phyloP scores from a whole-genome alignment of 305 asterid species.

The Plantago coronopus region DNA sequence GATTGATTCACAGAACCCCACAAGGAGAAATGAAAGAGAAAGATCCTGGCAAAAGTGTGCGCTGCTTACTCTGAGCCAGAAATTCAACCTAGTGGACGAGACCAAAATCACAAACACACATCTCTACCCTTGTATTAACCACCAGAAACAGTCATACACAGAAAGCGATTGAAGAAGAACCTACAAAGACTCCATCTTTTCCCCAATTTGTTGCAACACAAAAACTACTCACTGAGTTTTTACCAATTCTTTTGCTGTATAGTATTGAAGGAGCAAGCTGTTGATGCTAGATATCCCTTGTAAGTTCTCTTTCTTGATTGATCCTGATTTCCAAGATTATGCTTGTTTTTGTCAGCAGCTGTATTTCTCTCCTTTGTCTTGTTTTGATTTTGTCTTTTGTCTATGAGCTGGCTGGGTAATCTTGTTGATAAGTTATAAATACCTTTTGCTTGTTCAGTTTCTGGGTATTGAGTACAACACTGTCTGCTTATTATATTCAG shows the following conservation, averaged over 20 bases:
- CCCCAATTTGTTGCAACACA: background rate
- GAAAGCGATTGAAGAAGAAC: background rate
- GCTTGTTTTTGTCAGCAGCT: background rate
- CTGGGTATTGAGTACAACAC: no score
- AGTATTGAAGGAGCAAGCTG: background rate
- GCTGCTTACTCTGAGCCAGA: no score
- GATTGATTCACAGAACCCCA: no score
- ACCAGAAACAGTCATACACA: background rate
- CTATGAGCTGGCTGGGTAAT: background rate
- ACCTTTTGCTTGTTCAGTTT: no score
- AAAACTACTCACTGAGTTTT: background rate
- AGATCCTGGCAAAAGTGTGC: no score
- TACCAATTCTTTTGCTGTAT: background rate
- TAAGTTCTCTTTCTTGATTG: background rate
- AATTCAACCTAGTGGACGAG: no score
- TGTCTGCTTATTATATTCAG: no score
- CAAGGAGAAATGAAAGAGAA: no score
- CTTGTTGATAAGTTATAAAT: no score
- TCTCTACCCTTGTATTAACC: no score
- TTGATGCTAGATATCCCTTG: background rate
- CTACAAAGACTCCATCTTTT: background rate
- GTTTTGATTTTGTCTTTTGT: background rate
- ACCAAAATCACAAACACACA: no score
- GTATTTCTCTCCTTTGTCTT: background rate
- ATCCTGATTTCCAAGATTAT: background rate